Conservation (phyloP, 23 red algal genomes). For the Agarophyton chilense region DNA sequence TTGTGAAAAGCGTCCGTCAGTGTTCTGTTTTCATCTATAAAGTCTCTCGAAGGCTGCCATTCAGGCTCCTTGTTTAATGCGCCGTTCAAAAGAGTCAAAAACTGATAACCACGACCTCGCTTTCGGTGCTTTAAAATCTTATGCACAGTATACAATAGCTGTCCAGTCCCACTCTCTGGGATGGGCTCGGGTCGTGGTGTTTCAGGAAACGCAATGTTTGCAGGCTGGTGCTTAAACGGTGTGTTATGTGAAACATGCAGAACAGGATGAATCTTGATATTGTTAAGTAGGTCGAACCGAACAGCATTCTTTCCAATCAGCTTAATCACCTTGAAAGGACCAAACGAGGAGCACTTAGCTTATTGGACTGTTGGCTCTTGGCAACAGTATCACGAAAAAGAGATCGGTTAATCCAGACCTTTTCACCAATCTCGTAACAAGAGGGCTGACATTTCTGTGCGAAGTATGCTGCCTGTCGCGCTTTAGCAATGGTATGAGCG, state of each 20-base stretch:
- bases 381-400: background rate
- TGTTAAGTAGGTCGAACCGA: background rate
- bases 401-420: background rate
- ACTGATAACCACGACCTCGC: background rate
- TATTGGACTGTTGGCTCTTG: background rate
- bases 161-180: background rate
- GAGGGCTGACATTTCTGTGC: background rate
- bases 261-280: constrained; percentile 20
- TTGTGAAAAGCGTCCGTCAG: background rate
- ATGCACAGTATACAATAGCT: background rate
- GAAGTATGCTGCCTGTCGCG: background rate
- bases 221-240: background rate
- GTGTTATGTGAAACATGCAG: background rate
- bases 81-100: background rate
- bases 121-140: background rate
- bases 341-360: background rate
- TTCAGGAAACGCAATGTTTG: background rate
- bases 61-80: background rate
- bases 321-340: background rate
- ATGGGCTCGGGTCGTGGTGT: background rate
- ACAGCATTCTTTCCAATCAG: constrained; percentile 4
- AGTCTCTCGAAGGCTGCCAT: constrained; percentile 2
- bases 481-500: constrained; percentile 1
- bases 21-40: background rate
- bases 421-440: constrained; percentile 2